phyloP scores from a whole-genome alignment of 345 rosid genomes.

The Aethionema arabicum region DNA sequence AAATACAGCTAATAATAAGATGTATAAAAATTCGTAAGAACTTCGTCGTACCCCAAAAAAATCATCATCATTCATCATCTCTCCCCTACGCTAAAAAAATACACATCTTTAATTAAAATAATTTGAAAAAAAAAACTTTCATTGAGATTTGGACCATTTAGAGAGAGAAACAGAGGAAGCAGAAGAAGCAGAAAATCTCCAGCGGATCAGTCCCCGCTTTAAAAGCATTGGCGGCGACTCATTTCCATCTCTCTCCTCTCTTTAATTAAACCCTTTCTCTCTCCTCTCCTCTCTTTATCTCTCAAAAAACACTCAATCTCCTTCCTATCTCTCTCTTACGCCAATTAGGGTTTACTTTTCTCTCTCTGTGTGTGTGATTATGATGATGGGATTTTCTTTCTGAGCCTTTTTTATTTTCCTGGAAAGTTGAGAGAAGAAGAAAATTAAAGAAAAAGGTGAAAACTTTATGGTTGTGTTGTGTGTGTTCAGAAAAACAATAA shows the following conservation, averaged over 20 bases:
- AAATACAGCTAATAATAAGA: no score
- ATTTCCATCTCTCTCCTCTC: constrained; percentile 38
- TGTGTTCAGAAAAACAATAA: constrained; percentile 26
- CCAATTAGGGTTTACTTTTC: constrained; percentile 25
- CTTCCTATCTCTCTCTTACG: constrained; percentile 29
- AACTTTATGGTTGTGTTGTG: constrained; percentile 37
- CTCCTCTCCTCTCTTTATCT: constrained; percentile 1
- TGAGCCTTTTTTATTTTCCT: constrained; percentile 24
- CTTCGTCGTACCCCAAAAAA: constrained; percentile 41
- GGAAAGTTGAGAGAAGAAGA: constrained; percentile 26
- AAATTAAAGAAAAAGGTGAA: background rate
- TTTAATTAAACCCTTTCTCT: background rate
- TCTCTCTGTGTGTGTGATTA: constrained; percentile 24
- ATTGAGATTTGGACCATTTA: constrained; percentile 51
- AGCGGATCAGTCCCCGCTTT: constrained; percentile 52
- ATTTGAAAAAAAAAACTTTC: background rate
- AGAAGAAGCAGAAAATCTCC: constrained; percentile 35
- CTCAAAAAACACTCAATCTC: background rate
- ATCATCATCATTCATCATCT: constrained; percentile 37
- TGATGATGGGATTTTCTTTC: constrained; percentile 34
- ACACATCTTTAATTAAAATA: background rate
- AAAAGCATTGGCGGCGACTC: constrained; percentile 80
- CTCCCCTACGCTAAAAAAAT: constrained; percentile 29
- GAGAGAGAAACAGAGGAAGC: constrained; percentile 19
- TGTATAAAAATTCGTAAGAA: constrained; percentile 19